Percentiles rank a stretch among this genome's conserved stretches.
These are phyloP conservation scores for Phialophora chinensis DNA, from an alignment of 2,329 filamentous ascomycete genomes.

Conservation along the genomic window DNA sequence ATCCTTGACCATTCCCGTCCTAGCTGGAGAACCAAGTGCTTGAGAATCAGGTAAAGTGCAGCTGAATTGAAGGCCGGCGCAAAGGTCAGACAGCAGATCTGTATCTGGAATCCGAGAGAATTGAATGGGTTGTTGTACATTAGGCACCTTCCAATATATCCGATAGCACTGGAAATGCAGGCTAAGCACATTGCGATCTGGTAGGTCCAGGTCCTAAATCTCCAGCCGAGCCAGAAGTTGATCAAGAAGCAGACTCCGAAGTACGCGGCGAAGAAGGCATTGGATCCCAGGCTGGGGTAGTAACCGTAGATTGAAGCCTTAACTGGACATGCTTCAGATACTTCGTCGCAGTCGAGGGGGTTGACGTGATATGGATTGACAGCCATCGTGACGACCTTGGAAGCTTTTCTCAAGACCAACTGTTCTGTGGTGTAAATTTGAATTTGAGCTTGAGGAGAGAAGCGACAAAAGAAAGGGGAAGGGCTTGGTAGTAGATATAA, in stretches of 20 bases:
- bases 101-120: constrained; percentile 54
- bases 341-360: constrained; percentile 39
- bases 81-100: constrained; percentile 62
- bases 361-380: constrained; percentile 29
- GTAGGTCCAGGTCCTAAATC: constrained; percentile 63
- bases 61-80: constrained; percentile 63
- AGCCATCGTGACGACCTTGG: constrained; percentile 12
- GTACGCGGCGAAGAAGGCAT: constrained; percentile 59
- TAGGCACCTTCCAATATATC: constrained; percentile 62
- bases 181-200: constrained; percentile 55
- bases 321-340: constrained; percentile 51
- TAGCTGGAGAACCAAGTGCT: constrained; percentile 63
- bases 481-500: background rate
- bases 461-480: background rate
- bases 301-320: constrained; percentile 60
- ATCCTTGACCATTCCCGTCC: constrained; percentile 57
- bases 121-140: constrained; percentile 61
- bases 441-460: background rate
- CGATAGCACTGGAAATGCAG: constrained; percentile 58
- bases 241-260: constrained; percentile 57
- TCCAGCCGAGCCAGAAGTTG: constrained; percentile 58
- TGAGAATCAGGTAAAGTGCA: constrained; percentile 62
- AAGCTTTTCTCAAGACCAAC: background rate
- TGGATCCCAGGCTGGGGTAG: constrained; percentile 58
- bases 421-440: background rate